phyloP scores from a whole-genome alignment of 257 asterid species.

The Ehretia macrophylla region DNA sequence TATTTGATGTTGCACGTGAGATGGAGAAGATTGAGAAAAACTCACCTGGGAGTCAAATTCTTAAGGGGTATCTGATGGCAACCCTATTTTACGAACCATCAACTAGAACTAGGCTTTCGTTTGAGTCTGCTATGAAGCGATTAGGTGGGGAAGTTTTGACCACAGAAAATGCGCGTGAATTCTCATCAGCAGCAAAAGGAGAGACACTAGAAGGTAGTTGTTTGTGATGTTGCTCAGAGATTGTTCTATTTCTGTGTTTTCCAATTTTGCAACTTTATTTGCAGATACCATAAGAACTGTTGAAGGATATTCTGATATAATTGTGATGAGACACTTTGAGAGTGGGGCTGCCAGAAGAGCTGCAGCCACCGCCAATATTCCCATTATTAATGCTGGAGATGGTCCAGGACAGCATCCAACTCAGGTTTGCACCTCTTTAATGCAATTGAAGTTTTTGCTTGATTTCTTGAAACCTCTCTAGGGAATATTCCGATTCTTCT shows the following conservation, averaged over 20 bases:
- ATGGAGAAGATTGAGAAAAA: constrained; percentile 90
- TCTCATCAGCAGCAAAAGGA: constrained; percentile 96
- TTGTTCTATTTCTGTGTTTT: neutral
- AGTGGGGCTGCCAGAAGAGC: constrained; percentile 97
- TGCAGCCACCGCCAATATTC: constrained; percentile 70
- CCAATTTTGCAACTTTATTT: constrained; percentile 9
- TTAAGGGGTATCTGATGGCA: constrained; percentile 87
- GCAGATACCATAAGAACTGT: constrained; percentile 86
- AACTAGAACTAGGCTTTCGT: constrained; percentile 92
- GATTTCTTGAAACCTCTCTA: too few species aligned
- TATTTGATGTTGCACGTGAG: constrained; percentile 82
- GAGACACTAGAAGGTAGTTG: constrained; percentile 90
- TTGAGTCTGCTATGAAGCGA: constrained; percentile 97
- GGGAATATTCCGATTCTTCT: too few species aligned
- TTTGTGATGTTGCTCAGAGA: neutral
- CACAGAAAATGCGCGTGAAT: constrained; percentile 92
- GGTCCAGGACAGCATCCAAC: constrained; percentile 99
- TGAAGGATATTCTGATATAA: constrained; percentile 87
- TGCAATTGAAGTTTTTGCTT: too few species aligned
- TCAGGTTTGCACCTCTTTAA: constrained; percentile 43
- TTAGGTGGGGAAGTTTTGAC: constrained; percentile 86
- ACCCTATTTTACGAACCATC: constrained; percentile 94
- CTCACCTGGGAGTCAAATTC: constrained; percentile 60
- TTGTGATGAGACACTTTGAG: constrained; percentile 96
- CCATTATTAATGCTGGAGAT: constrained; percentile 95